Evolutionary conservation across 345 rosid species (phyloP).

Genomic region (Heritiera fomes): DNA sequence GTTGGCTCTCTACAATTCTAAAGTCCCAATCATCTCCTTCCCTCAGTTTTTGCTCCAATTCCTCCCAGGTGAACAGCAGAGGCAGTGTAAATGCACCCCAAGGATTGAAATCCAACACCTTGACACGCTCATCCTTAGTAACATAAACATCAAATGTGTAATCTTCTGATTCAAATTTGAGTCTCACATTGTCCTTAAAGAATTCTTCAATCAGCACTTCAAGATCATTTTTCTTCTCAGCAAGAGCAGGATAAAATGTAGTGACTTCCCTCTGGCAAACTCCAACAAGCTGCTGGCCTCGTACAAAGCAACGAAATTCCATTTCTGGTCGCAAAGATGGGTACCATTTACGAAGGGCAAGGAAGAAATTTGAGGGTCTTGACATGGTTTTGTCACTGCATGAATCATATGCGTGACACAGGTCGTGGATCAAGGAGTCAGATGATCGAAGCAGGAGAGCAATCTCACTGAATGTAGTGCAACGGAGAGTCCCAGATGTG

Average conservation of each 20-base stretch:
- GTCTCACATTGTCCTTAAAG: slow-evolving; percentile 40
- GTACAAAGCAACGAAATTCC: slow-evolving; percentile 74
- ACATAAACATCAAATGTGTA: slow-evolving; percentile 77
- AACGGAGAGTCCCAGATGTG: slow-evolving; percentile 61
- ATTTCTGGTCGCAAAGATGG: slow-evolving; percentile 59
- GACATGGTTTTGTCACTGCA: slow-evolving; percentile 52
- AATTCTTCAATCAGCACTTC: slow-evolving; percentile 47
- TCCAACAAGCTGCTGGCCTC: slow-evolving; percentile 52
- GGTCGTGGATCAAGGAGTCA: slow-evolving; percentile 70
- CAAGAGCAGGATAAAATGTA: slow-evolving; percentile 63
- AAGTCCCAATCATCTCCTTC: slow-evolving; percentile 42
- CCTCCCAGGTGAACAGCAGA: slow-evolving; percentile 75
- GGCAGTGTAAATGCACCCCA: slow-evolving; percentile 86
- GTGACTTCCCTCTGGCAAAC: slow-evolving; percentile 73
- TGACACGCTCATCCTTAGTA: slow-evolving; percentile 46
- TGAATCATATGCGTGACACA: slow-evolving; percentile 75
- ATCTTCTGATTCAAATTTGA: slow-evolving; percentile 53
- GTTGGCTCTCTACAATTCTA: slow-evolving; percentile 68
- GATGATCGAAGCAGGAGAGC: slow-evolving; percentile 77
- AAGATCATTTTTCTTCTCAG: slow-evolving; percentile 41
- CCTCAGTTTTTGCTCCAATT: slow-evolving; percentile 45
- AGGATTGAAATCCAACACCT: slow-evolving; percentile 74
- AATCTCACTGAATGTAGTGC: slow-evolving; percentile 65
- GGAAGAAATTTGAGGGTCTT: slow-evolving; percentile 67
- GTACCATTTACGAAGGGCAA: slow-evolving; percentile 82